Base-by-base conservation (phyloP, 257 asterid species). In the Solanum sparsipilum region DNA sequence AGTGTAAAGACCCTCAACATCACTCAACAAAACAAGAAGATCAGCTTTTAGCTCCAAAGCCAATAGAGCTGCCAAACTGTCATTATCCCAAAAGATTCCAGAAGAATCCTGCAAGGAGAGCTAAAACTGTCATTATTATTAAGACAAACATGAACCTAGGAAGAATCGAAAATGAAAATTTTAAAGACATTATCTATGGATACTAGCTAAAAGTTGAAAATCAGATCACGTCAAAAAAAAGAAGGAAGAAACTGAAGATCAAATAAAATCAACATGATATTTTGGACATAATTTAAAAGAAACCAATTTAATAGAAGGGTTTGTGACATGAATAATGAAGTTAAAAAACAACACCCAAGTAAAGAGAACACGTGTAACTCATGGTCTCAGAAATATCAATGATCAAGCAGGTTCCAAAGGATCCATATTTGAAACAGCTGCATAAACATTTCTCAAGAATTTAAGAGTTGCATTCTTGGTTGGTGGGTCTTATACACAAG, bases 71-170 rank as follows among this genome's bases (percentile, higher is more conserved):
- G 98, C 92, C 90, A 95, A 92, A 90, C 98, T 95, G 83, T 95
- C 98, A 32, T 95, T 95, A 73, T 95, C 98, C 98, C 98, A 95
- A 89, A 95, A 95, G 82, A 95, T 95, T 78, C 98, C 98, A 41
- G 96, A 91, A 74, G 96, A 92, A 88, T 95, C 98, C 98, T 95
- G 90, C 88, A 63, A 38, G 84, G 79, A 68, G 58, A 76, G 36
- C 68, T 46, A 81, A 46, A 81, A 81, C 39, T 81, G 85, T 67
- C 82, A 39, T 39, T 41, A 39, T 39, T 41, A 32, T 87, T 34
- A 87, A 58, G 73, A 8, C 72, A 82, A 58, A 46, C 83, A 16
- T 29, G 74, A 78, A n/a, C 67, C 89, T 25, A 58, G 67, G 84
- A 39, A 25, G 52, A 84, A 85, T 68, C 27, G 31, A 85, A 71